A percentile compares a stretch with the other conserved stretches of the same genome.
Conservation (phyloP, 208 protist genomes). For the Leishmania gerbilli region DNA sequence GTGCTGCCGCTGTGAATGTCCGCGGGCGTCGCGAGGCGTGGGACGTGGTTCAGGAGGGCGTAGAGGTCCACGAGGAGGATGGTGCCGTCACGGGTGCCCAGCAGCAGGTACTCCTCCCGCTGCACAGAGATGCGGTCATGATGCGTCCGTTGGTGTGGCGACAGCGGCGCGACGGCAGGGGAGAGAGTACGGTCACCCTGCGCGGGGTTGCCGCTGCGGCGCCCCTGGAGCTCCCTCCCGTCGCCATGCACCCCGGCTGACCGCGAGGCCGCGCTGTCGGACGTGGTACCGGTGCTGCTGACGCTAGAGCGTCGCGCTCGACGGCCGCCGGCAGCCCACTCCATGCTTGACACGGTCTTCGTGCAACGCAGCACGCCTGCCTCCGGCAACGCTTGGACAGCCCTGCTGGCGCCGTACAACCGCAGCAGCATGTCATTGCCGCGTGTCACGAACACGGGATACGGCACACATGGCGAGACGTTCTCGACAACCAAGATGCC, state of each 20-base stretch:
- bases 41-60: constrained; percentile 33
- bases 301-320: constrained; percentile 18
- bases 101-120: constrained; percentile 40
- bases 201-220: neutral
- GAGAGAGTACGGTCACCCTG: neutral
- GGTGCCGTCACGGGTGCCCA: constrained; percentile 46
- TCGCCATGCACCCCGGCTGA: neutral
- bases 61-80: constrained; percentile 39
- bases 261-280: neutral
- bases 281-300: constrained; percentile 14
- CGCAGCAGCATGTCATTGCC: constrained; percentile 72
- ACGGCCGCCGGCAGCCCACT: constrained; percentile 56
- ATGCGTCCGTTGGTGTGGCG: neutral
- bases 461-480: constrained; percentile 46
- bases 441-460: constrained; percentile 44
- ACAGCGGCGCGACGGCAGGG: neutral
- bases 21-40: constrained; percentile 23
- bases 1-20: neutral
- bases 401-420: constrained; percentile 57
- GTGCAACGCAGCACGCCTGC: constrained; percentile 40
- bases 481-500: constrained; percentile 40
- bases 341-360: constrained; percentile 67
- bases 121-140: constrained; percentile 18
- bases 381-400: constrained; percentile 67
- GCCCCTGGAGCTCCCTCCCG: neutral